These are phyloP conservation scores for Leccinellum luteum DNA, from an alignment of 768 basidiomycete species.

Conservation along the genomic window DNA sequence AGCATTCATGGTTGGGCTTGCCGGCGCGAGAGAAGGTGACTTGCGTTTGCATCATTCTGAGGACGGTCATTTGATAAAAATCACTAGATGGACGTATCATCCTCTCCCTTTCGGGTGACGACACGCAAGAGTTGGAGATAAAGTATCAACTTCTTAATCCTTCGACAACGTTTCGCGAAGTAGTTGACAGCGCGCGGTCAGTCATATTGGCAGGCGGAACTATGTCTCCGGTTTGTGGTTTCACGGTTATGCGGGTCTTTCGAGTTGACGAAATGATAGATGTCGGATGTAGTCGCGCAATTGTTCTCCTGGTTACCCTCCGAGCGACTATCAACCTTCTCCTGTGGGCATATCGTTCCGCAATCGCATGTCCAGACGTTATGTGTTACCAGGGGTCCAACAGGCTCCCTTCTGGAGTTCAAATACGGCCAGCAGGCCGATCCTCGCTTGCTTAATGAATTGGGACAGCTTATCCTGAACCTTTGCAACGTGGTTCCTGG, in stretches of 20 bases:
- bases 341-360: constrained; percentile 92
- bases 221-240: constrained; percentile 87
- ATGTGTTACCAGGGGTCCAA: constrained; percentile 71
- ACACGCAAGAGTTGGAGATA: constrained; percentile 52
- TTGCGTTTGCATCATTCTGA: background rate
- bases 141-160: constrained; percentile 95
- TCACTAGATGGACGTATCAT: constrained; percentile 73
- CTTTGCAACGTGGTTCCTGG: constrained; percentile 74
- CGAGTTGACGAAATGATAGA: constrained; percentile 43
- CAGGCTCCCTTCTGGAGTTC: constrained; percentile 73
- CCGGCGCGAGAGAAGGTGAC: constrained; percentile 70
- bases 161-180: constrained; percentile 78
- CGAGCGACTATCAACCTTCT: constrained; percentile 72
- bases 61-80: background rate
- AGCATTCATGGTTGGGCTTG: constrained; percentile 73
- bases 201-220: constrained; percentile 96
- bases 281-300: constrained; percentile 82
- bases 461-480: constrained; percentile 84
- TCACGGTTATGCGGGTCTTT: background rate
- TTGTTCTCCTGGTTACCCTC: constrained; percentile 66
- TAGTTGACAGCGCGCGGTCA: constrained; percentile 75
- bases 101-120: constrained; percentile 43
- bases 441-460: constrained; percentile 63
- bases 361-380: constrained; percentile 71
- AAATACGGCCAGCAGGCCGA: constrained; percentile 75